Percentiles rank a stretch among this genome's conserved stretches.
These are phyloP conservation scores for Erucastrum elatum DNA, from an alignment of 345 rosid genomes.

Conservation along the genomic window DNA sequence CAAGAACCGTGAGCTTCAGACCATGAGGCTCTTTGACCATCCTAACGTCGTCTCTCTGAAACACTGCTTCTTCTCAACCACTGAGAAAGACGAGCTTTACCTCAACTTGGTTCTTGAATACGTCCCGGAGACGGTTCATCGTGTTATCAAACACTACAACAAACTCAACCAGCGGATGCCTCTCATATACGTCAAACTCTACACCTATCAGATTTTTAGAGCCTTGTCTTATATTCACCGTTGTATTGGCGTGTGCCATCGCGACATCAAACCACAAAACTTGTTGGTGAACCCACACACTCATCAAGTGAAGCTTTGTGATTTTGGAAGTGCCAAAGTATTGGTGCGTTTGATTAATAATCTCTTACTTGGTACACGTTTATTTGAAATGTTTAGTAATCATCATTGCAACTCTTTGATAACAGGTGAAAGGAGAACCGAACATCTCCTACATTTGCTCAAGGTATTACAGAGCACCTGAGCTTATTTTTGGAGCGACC, in stretches of 20 bases:
- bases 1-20: conserved; percentile 96
- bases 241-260: conserved; percentile 84
- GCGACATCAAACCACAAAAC: conserved; percentile 98
- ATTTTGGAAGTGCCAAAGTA: conserved; percentile 98
- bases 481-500: conserved; percentile 96
- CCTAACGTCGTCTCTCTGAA: conserved; percentile 84
- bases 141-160: conserved; percentile 88
- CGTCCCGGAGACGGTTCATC: conserved; percentile 93
- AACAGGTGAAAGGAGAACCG: conserved; percentile 96
- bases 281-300: conserved; percentile 98
- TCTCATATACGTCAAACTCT: conserved; percentile 82
- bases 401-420: background rate
- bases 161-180: conserved; percentile 94
- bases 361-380: background rate
- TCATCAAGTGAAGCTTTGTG: conserved; percentile 95
- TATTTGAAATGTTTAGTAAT: background rate
- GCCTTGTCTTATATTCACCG: conserved; percentile 90
- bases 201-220: conserved; percentile 94
- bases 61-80: conserved; percentile 97
- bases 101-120: conserved; percentile 96
- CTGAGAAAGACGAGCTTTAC: conserved; percentile 93
- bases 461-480: conserved; percentile 97
- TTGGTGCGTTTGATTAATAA: conserved; percentile 53
- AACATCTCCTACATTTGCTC: conserved; percentile 97
- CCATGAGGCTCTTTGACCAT: conserved; percentile 98